Conservation (phyloP, 352 stramenopile genomes). For the Globisporangium megalacanthum region DNA sequence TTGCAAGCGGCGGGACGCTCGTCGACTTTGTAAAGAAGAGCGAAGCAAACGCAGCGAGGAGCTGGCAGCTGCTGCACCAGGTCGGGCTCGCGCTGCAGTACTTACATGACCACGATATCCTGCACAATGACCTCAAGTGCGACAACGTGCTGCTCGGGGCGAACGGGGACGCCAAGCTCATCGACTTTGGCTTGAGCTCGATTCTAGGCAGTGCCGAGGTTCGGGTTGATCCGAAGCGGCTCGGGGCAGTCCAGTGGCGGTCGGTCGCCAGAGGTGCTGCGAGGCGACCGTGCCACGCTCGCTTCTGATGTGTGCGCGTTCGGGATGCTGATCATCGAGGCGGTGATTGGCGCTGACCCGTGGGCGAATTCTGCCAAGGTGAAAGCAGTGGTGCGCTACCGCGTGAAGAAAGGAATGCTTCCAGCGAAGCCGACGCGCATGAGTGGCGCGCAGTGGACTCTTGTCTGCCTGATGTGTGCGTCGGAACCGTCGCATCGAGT, state of each 20-base stretch:
- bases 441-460: constrained; percentile 5
- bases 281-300: neutral
- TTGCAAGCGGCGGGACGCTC: neutral
- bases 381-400: constrained; percentile 1
- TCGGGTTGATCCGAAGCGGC: neutral
- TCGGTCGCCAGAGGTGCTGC: constrained; percentile 10
- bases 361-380: neutral
- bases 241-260: constrained; percentile 11
- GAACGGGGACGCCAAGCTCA: constrained; percentile 8
- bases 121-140: constrained; percentile 13
- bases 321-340: constrained; percentile 19
- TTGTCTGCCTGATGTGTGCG: too few species aligned
- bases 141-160: constrained; percentile 11
- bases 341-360: constrained; percentile 8
- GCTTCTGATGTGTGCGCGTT: constrained; percentile 10
- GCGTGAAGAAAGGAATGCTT: constrained; percentile 5
- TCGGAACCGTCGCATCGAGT: neutral
- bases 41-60: neutral
- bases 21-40: neutral
- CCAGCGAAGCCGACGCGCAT: neutral
- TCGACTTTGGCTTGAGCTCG: constrained; percentile 9
- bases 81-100: constrained; percentile 31
- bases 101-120: constrained; percentile 4
- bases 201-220: constrained; percentile 1
- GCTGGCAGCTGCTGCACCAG: constrained; percentile 5